Evolutionary conservation across 1,284 basidiomycete species (phyloP).

Genomic region (Rhodotorula sp.): DNA sequence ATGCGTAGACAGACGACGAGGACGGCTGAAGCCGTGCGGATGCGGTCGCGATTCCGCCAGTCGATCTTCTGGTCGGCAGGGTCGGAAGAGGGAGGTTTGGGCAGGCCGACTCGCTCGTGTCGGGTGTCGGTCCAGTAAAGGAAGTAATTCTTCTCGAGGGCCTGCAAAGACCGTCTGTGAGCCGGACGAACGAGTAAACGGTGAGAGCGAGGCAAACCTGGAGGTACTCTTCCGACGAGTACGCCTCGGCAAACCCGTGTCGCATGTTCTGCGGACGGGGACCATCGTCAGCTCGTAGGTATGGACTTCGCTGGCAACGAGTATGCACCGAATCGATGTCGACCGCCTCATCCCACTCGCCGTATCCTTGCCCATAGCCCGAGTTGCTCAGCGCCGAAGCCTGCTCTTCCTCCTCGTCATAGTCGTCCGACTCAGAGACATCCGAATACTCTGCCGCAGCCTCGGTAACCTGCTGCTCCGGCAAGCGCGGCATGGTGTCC

Average conservation of each 20-base stretch:
- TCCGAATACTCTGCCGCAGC: conserved; percentile 16
- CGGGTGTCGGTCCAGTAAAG: conserved; percentile 46
- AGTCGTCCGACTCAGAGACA: conserved; percentile 34
- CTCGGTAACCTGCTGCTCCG: background rate
- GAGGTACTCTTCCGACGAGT: conserved; percentile 41
- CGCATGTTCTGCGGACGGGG: conserved; percentile 27
- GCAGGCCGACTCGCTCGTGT: conserved; percentile 36
- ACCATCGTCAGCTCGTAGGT: background rate
- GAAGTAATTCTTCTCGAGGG: conserved; percentile 46
- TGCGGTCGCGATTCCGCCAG: conserved; percentile 44
- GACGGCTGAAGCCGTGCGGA: conserved; percentile 76
- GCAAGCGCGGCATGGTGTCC: conserved; percentile 21
- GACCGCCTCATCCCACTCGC: conserved; percentile 27
- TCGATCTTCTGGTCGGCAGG: conserved; percentile 39
- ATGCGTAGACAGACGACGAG: conserved; percentile 96
- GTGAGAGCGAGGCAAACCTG: conserved; percentile 12
- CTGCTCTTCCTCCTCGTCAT: conserved; percentile 21
- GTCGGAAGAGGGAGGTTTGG: conserved; percentile 33
- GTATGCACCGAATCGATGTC: conserved; percentile 32
- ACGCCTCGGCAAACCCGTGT: conserved; percentile 42
- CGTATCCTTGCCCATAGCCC: conserved; percentile 15
- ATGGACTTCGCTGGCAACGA: fast-evolving
- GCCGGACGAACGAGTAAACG: too few relatives aligned
- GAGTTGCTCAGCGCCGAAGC: conserved; percentile 15
- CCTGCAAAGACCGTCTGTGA: conserved; percentile 9